A percentile compares a stretch with the other conserved stretches of the same genome.
Evolutionary conservation across 768 basidiomycete species (phyloP).

Genomic region (Leucosporidium creatinivorum): DNA sequence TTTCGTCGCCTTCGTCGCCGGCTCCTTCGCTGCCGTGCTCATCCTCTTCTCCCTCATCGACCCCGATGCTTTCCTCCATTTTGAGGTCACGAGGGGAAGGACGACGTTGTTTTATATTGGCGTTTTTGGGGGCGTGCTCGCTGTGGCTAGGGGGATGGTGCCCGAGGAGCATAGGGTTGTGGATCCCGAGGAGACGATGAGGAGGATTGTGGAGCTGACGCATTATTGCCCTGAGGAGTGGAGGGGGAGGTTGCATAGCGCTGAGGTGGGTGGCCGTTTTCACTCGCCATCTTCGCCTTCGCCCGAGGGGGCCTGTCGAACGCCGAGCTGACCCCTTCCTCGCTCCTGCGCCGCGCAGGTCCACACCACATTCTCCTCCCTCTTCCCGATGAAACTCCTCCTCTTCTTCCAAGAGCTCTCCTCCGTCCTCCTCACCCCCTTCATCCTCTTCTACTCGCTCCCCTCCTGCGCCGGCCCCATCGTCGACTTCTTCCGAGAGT

Average conservation of each 20-base stretch:
- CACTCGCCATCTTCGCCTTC: background rate
- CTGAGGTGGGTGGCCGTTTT: constrained; percentile 51
- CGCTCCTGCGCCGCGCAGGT: constrained; percentile 48
- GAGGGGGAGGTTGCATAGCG: constrained; percentile 80
- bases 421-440: constrained; percentile 87
- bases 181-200: constrained; percentile 87
- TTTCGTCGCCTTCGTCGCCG: constrained; percentile 91
- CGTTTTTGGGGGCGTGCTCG: constrained; percentile 78
- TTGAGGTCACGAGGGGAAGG: constrained; percentile 87
- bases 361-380: constrained; percentile 79
- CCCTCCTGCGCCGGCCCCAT: constrained; percentile 82
- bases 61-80: constrained; percentile 84
- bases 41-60: constrained; percentile 85
- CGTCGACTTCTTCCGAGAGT: constrained; percentile 97
- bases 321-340: too few relatives aligned
- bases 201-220: constrained; percentile 83
- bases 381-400: constrained; percentile 86
- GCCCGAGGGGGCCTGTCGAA: background rate
- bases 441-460: constrained; percentile 86
- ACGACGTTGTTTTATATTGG: constrained; percentile 90
- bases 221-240: constrained; percentile 94
- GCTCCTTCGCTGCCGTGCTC: constrained; percentile 93
- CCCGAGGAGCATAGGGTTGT: constrained; percentile 89
- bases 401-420: constrained; percentile 81
- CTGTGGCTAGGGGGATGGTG: constrained; percentile 87